phyloP scores from a whole-genome alignment of 768 basidiomycete species.

The Myochromella boudieri region DNA sequence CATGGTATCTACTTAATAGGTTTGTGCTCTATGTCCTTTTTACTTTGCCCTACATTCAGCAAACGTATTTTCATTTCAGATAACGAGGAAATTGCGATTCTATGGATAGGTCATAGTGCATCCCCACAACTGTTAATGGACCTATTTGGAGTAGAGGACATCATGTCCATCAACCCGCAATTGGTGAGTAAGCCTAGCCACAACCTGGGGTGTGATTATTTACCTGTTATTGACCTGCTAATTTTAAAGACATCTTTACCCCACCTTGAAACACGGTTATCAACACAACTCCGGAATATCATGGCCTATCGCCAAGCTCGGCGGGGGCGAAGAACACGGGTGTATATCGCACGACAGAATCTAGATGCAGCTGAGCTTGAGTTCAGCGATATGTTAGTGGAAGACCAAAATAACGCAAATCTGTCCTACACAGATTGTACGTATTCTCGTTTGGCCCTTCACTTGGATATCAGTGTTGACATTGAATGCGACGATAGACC shows the following conservation, averaged over 20 bases:
- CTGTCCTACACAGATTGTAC: slow-evolving; percentile 91
- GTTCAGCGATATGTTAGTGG: slow-evolving; percentile 95
- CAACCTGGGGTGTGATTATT: background rate
- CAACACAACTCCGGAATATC: slow-evolving; percentile 84
- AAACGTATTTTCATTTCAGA: slow-evolving; percentile 43
- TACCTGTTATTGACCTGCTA: slow-evolving; percentile 5
- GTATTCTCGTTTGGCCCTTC: no score
- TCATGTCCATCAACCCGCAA: slow-evolving; percentile 63
- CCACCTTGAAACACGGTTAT: slow-evolving; percentile 67
- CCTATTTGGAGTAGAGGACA: slow-evolving; percentile 81
- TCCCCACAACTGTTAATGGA: slow-evolving; percentile 83
- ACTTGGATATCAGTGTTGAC: background rate
- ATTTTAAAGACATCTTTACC: slow-evolving; percentile 67
- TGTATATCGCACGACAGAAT: slow-evolving; percentile 86
- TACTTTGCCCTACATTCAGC: background rate
- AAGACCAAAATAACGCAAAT: slow-evolving; percentile 96
- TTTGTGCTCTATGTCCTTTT: slow-evolving; percentile 31
- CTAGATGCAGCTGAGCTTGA: slow-evolving; percentile 92
- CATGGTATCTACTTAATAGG: slow-evolving; percentile 93
- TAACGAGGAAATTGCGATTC: slow-evolving; percentile 82
- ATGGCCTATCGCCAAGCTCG: slow-evolving; percentile 63
- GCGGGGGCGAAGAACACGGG: slow-evolving; percentile 52
- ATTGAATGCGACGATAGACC: slow-evolving; percentile 30
- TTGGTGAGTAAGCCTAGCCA: slow-evolving; percentile 47
- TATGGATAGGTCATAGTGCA: slow-evolving; percentile 87